These are phyloP conservation scores for Zasmidium citrigriseum DNA, from an alignment of 2,329 filamentous ascomycete species.

Conservation along the genomic window DNA sequence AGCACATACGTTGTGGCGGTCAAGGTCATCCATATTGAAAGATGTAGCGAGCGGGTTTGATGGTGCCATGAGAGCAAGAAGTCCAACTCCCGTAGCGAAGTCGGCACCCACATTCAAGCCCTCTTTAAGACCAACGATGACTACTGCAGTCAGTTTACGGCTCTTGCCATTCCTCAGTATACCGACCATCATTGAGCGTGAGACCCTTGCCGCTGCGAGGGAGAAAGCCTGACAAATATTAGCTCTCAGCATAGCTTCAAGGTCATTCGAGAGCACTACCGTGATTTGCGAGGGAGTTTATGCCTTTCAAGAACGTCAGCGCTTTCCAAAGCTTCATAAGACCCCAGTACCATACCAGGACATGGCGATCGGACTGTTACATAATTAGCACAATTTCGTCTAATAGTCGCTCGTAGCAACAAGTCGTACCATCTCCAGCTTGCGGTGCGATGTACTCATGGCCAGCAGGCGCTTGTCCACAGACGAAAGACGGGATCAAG, in stretches of 20 bases:
- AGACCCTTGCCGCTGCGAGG: slow-evolving; percentile 6
- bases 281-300: slow-evolving; percentile 7
- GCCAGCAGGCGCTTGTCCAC: slow-evolving; percentile 1
- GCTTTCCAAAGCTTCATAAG: neutral
- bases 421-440: neutral
- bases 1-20: slow-evolving; percentile 28
- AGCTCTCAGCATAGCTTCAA: neutral
- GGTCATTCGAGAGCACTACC: neutral
- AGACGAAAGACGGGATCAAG: neutral
- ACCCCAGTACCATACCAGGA: neutral
- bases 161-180: neutral
- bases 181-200: neutral
- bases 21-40: slow-evolving; percentile 27
- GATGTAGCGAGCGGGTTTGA: slow-evolving; percentile 15
- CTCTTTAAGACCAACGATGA: neutral
- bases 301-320: neutral
- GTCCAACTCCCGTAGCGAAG: slow-evolving; percentile 25
- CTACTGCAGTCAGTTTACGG: neutral
- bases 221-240: slow-evolving; percentile 1
- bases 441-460: slow-evolving; percentile 3
- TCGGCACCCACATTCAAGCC: slow-evolving; percentile 27
- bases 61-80: slow-evolving; percentile 20
- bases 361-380: slow-evolving; percentile 6
- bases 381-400: neutral
- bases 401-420: neutral